A percentile compares a stretch with the other conserved stretches of the same genome.
phyloP scores from a whole-genome alignment of 2,329 filamentous ascomycete species.

The Verticillium alfalfae region DNA sequence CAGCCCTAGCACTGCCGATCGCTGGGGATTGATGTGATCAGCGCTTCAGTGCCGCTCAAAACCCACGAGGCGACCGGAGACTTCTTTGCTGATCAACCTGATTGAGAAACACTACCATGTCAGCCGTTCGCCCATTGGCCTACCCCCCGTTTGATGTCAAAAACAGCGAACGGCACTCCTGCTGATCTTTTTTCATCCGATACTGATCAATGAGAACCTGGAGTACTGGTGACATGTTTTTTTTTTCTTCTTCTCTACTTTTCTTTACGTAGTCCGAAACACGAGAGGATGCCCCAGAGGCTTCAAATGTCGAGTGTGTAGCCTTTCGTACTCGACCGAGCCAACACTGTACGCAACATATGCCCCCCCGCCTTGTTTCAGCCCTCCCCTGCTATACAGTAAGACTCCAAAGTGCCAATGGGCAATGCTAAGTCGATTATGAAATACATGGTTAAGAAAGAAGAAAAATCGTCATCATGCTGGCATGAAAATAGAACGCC shows the following conservation, averaged over 20 bases:
- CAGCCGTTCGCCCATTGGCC: neutral
- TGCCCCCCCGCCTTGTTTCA: neutral
- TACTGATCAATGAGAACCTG: no score
- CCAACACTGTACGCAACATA: no score
- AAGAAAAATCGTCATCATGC: neutral
- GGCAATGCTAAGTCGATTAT: neutral
- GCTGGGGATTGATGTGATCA: neutral
- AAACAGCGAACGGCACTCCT: neutral
- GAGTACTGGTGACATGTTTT: neutral
- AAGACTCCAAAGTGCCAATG: neutral
- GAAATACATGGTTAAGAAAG: neutral
- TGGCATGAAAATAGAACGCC: neutral
- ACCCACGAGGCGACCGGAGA: neutral
- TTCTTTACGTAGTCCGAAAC: no score
- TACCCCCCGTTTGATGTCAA: no score
- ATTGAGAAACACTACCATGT: neutral
- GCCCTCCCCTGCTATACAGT: neutral
- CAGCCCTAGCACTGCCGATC: neutral
- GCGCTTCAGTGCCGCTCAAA: neutral
- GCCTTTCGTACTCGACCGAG: neutral
- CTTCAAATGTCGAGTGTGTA: neutral
- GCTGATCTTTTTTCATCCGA: neutral
- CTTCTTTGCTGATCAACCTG: neutral
- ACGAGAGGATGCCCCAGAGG: neutral
- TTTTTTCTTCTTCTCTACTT: neutral